Evolutionary conservation across 169 alveolate species (phyloP).

Genomic region (Neospora caninum): DNA sequence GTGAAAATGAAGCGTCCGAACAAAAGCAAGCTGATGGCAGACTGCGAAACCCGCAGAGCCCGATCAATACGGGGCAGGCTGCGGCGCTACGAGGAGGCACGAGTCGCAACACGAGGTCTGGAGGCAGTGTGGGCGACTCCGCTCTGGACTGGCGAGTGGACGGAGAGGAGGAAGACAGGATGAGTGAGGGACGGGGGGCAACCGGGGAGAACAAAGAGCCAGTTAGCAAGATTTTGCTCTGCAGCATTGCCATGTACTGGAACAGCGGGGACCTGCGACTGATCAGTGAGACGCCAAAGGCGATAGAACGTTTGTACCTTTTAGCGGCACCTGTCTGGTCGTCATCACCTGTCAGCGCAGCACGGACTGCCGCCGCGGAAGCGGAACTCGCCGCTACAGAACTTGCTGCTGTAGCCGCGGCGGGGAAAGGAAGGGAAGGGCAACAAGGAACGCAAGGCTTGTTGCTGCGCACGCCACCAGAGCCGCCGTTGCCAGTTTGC

Average conservation of each 20-base stretch:
- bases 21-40: background rate
- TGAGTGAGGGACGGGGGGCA: background rate
- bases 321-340: constrained; percentile 23
- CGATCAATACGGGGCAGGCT: background rate
- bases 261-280: background rate
- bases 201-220: background rate
- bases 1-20: background rate
- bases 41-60: background rate
- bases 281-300: background rate
- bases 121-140: background rate
- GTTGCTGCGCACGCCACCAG: constrained; percentile 29
- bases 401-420: background rate
- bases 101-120: background rate
- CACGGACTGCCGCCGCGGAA: constrained; percentile 37
- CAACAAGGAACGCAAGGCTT: background rate
- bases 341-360: constrained; percentile 36
- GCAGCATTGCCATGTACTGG: constrained; percentile 35
- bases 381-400: constrained; percentile 38
- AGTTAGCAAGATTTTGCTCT: background rate
- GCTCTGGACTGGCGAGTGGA: background rate
- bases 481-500: constrained; percentile 25
- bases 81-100: background rate
- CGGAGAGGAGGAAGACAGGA: background rate
- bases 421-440: background rate
- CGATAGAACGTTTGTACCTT: background rate